Evolutionary conservation across 306 rosid species (phyloP), one percentile per base, ranked within the genome.

Genomic region (Fagus sylvatica): DNA sequence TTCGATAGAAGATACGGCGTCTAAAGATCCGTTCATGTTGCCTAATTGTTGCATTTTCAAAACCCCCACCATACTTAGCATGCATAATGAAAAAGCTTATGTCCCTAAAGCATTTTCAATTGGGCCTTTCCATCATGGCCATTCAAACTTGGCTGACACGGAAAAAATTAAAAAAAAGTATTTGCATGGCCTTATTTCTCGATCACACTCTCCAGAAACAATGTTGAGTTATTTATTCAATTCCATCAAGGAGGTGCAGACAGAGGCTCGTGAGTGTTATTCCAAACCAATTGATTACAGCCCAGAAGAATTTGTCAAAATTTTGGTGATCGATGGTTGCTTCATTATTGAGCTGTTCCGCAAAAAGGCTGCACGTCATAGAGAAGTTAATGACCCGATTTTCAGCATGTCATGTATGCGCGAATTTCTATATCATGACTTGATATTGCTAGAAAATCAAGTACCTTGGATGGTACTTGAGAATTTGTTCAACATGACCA

Each of bases 301-400:
- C 1, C 4, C 12, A 3, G 1, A 19, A 0, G 66, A 76, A 0
- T 65, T 83, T n/a, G 4, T 57, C 5, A 54, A 69, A 48, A 74
- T 84, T 33, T 57, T 84, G 76, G 40, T 84, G 4, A 71, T 84
- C 2, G 87, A 84, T 32, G 84, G 82, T 10, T 84, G 82, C 74
- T 84, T 84, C 56, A 32, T 84, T 12, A 2, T 64, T 8, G 78
- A 79, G 69, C 40, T 83, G 0, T 59, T 79, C 72, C 72, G 73
- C 1, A 83, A n/a, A n/a, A n/a, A n/a, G n/a, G n/a, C n/a, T n/a
- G n/a, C n/a, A n/a, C n/a, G n/a, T n/a, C n/a, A n/a, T n/a, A n/a
- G n/a, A n/a, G n/a, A n/a, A n/a, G n/a, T n/a, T 4, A 55, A 76
- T 11, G 80, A 76, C 40, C 80, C 74, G 0, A 28, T 68, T 11